A percentile compares a stretch with the other conserved stretches of the same genome.
Conservation (phyloP, 176 grass and related monocot genomes). For the Lolium rigidum region DNA sequence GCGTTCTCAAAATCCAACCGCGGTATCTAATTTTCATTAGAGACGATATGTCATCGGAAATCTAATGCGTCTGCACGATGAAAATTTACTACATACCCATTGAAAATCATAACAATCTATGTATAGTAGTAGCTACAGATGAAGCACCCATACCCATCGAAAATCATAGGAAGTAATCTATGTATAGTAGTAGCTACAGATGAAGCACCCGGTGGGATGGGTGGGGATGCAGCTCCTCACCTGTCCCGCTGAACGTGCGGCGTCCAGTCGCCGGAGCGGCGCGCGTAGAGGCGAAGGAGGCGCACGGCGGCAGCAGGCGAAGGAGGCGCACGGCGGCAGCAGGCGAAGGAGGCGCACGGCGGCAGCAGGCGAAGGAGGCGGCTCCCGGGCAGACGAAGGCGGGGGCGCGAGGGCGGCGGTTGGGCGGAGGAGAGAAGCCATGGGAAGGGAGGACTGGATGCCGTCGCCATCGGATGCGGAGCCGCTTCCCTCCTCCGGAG, state of each 20-base stretch:
- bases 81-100: not conserved
- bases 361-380: conserved; percentile 32
- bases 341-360: conserved; percentile 27
- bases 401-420: conserved; percentile 43
- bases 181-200: not conserved
- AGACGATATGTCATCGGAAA: not conserved
- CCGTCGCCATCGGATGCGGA: too few relatives aligned
- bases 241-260: conserved; percentile 44
- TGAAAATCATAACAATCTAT: too few relatives aligned
- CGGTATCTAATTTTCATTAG: not conserved
- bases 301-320: conserved; percentile 31
- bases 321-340: conserved; percentile 4
- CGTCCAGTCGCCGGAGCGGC: conserved; percentile 15
- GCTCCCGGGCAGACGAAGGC: conserved; percentile 4
- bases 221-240: conserved; percentile 33
- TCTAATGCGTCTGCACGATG: not conserved
- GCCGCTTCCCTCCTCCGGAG: too few relatives aligned
- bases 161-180: not conserved
- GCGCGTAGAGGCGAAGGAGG: conserved; percentile 29
- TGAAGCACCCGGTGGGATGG: not conserved
- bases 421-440: conserved; percentile 62
- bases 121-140: too few relatives aligned
- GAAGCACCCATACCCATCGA: not conserved
- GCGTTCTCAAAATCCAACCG: not conserved
- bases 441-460: conserved; percentile 18